Conservation (phyloP, 2,329 filamentous ascomycete genomes). For the Fusarium irregulare region DNA sequence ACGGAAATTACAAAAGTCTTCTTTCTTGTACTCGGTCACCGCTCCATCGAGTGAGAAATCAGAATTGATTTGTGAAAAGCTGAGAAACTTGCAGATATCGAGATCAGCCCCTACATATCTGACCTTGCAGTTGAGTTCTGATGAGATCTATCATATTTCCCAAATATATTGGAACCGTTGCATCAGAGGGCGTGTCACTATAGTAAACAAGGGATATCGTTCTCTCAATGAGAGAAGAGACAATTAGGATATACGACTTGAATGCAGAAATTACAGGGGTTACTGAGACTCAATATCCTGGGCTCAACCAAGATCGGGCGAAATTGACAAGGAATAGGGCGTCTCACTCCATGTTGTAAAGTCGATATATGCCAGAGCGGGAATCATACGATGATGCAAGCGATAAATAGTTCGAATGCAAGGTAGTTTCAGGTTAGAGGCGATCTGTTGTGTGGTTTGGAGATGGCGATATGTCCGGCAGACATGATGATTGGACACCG, state of each 20-base stretch:
- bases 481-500: background rate
- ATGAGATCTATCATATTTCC: constrained; percentile 3
- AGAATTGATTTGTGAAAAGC: background rate
- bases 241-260: background rate
- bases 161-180: background rate
- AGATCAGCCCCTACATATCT: background rate
- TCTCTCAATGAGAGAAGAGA: background rate
- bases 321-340: background rate
- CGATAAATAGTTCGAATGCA: background rate
- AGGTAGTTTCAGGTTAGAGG: background rate
- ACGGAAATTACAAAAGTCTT: background rate
- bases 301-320: background rate
- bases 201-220: background rate
- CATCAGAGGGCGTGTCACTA: background rate
- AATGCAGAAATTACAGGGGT: background rate
- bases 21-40: background rate
- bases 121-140: background rate
- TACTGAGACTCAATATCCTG: background rate
- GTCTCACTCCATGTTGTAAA: background rate
- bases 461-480: background rate
- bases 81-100: constrained; percentile 3
- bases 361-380: background rate
- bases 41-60: background rate
- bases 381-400: constrained; percentile 1
- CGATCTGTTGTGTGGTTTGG: background rate